Percentiles rank a stretch among this genome's conserved stretches.
Conservation (phyloP, 257 asterid species). For the Solanum virginianum region DNA sequence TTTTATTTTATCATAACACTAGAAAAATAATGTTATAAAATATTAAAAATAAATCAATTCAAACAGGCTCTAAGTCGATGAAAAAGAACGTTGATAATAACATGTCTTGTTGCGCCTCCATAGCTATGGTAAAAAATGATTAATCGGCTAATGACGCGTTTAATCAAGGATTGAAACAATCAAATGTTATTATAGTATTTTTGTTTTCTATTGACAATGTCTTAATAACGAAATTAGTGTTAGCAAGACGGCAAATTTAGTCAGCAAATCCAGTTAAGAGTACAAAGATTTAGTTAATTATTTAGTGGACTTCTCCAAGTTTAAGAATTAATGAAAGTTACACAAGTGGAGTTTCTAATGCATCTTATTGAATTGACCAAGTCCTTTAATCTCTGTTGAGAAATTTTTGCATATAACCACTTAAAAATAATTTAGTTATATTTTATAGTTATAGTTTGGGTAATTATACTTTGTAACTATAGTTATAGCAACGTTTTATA, state of each 20-base stretch:
- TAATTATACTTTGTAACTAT: too few relatives aligned
- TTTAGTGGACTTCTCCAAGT: not conserved
- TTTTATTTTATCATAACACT: too few relatives aligned
- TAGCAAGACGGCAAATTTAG: conserved; percentile 5
- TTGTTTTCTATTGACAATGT: conserved; percentile 7
- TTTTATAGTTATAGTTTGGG: too few relatives aligned
- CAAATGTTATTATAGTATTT: not conserved
- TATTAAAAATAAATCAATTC: not conserved
- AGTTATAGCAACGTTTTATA: too few relatives aligned
- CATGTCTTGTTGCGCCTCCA: not conserved
- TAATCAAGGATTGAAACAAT: not conserved
- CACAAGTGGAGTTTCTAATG: conserved; percentile 9
- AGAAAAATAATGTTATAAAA: not conserved
- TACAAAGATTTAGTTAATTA: not conserved
- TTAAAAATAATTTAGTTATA: too few relatives aligned
- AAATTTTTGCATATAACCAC: too few relatives aligned
- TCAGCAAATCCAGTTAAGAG: not conserved
- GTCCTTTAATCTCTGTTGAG: not conserved
- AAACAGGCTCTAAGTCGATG: not conserved
- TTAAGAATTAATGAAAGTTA: conserved; percentile 10
- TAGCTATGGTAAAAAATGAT: not conserved
- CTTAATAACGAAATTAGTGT: conserved; percentile 7
- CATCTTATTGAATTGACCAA: not conserved
- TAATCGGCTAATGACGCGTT: conserved; percentile 39
- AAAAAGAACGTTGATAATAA: not conserved